Evolutionary conservation across 257 asterid genomes (phyloP).

Genomic region (Solanum acaule): DNA sequence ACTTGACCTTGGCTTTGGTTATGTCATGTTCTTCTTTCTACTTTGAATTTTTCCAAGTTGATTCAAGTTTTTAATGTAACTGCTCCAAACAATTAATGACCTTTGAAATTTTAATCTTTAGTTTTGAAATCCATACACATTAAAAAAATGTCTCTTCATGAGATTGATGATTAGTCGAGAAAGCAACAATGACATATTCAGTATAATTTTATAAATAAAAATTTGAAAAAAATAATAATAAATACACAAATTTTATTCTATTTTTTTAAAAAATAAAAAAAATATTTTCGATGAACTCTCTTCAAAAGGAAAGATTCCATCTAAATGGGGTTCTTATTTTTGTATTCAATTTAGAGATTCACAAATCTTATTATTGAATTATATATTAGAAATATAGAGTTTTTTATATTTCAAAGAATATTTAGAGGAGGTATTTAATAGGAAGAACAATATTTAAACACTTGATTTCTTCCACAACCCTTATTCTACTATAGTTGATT

Average conservation of each 20-base stretch:
- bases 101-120: background rate
- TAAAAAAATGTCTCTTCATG: background rate
- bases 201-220: background rate
- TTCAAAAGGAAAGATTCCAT: background rate
- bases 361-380: background rate
- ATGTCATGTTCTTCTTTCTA: background rate
- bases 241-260: fast-evolving
- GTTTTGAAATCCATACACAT: background rate
- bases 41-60: background rate
- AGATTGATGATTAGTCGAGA: background rate
- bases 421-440: background rate
- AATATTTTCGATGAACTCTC: background rate
- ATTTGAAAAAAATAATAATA: no score
- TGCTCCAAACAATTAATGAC: background rate
- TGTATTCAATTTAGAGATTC: background rate
- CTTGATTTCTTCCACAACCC: background rate
- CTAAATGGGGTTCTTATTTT: background rate
- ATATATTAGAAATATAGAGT: background rate
- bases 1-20: background rate
- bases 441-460: background rate
- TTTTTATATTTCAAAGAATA: background rate
- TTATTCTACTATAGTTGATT: background rate
- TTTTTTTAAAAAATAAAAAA: no score
- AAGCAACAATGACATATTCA: background rate
- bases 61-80: background rate